phyloP scores from a whole-genome alignment of 2,329 filamentous ascomycete genomes.

The Diaporthe sp. region DNA sequence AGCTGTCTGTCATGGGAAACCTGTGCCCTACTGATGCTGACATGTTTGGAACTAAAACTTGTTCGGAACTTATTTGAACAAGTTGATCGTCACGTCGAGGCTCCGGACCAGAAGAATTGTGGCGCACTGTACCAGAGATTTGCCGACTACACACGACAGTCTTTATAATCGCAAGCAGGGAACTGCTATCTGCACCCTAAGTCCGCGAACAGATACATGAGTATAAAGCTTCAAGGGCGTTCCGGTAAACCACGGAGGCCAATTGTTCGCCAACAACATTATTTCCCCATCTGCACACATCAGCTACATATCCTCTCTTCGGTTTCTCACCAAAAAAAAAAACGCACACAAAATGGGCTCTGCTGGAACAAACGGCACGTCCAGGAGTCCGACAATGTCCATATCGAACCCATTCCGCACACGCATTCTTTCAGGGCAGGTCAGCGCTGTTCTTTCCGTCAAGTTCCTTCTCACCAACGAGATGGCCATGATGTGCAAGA shows the following conservation, averaged over 20 bases:
- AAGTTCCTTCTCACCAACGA: constrained; percentile 44
- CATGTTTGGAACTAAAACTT: not conserved
- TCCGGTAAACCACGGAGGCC: not conserved
- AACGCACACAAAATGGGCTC: not conserved
- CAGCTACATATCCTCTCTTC: not conserved
- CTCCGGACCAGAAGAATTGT: not conserved
- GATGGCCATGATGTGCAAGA: constrained; percentile 55
- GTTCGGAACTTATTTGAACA: not conserved
- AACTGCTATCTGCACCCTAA: not conserved
- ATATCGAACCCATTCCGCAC: constrained; percentile 10
- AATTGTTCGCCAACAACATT: not conserved
- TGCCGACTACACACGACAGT: not conserved
- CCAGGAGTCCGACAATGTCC: not conserved
- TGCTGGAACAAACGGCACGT: too few species aligned
- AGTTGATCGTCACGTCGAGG: not conserved
- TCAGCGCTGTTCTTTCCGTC: constrained; percentile 7
- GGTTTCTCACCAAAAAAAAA: not conserved
- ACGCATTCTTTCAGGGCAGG: not conserved
- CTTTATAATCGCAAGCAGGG: not conserved
- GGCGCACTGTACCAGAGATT: not conserved
- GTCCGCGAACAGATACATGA: not conserved
- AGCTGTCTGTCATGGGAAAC: not conserved
- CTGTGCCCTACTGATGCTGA: not conserved
- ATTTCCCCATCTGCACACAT: not conserved
- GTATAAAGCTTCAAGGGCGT: not conserved